Evolutionary conservation across 2,329 filamentous ascomycete genomes (phyloP), one percentile per base, ranked within the genome.

Genomic region (Eutypella sp.): DNA sequence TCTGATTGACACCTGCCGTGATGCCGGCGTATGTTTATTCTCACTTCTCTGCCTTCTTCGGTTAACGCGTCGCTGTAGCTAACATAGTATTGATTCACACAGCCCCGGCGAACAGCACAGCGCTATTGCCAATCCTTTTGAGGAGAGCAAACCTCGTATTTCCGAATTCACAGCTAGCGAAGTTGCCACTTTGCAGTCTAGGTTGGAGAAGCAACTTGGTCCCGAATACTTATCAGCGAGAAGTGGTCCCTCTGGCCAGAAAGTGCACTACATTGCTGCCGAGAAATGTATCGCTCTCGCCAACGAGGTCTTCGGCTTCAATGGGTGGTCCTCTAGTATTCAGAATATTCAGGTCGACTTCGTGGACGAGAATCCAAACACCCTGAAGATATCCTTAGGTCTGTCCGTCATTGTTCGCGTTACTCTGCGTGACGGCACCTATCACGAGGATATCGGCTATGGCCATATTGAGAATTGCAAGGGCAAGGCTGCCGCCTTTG

Each of bases 401-500:
- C 66, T 99, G 31, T 95, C 89, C 1, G 91, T 96, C 43, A 89
- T 95, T 50, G 84, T 97, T 47, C 82, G 93, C 47, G 86, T 99
- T 27, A 96, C 90, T 2, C 70, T 99, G 44, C 85, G 84, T 51
- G 92, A 97, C 67, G 93, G 93, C 40, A 93, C 92, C n/a, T 97
- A 83, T 63, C 93, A 97, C 64, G 93, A 99, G 77, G 93, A 99
- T 62, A 86, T 97, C 51, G 93, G 93, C 23, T 99, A 99, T 61
- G 93, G 93, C 7, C 88, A 93, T 55, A 95, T 95, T 57, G 92
- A 97, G 66, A 99, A 99, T 61, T 89, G 85, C 66, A 95, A 92
- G 68, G 87, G 89, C 46, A 99, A 99, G 70, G 92, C 91, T 3
- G 86, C 88, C 42, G 93, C 92, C 0, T 99, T 97, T 60, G 93